phyloP scores from a whole-genome alignment of 345 rosid genomes.

The Syzygium grande region DNA sequence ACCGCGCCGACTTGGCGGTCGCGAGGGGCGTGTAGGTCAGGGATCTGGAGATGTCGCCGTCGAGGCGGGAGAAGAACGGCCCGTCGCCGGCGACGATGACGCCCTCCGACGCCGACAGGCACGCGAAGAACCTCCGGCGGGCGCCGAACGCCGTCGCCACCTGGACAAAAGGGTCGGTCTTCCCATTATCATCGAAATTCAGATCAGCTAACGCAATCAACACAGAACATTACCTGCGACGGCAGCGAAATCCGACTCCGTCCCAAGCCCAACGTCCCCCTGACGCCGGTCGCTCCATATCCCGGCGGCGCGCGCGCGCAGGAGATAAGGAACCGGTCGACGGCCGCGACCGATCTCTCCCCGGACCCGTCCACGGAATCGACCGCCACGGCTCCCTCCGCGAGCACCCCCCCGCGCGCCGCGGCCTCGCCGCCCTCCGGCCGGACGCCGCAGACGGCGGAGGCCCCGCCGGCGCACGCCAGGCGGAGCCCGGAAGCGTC shows the following conservation, averaged over 20 bases:
- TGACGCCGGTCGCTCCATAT: constrained; percentile 37
- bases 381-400: constrained; percentile 27
- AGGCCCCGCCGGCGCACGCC: not conserved
- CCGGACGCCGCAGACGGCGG: constrained; percentile 26
- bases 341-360: not conserved
- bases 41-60: constrained; percentile 28
- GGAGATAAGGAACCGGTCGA: constrained; percentile 31
- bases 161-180: constrained; percentile 18
- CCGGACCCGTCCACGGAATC: constrained; percentile 15
- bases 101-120: constrained; percentile 45
- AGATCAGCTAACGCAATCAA: no score
- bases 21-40: constrained; percentile 48
- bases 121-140: constrained; percentile 32
- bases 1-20: not conserved
- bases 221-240: not conserved
- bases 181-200: not conserved
- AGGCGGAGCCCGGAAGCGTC: not conserved
- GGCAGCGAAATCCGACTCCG: constrained; percentile 41
- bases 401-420: constrained; percentile 27
- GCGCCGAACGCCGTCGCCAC: constrained; percentile 24
- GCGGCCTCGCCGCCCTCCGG: constrained; percentile 23
- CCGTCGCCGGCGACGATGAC: constrained; percentile 24
- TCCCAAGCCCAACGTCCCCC: constrained; percentile 62
- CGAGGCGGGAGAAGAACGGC: constrained; percentile 20
- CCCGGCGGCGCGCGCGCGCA: constrained; percentile 27